Evolutionary conservation across 2,329 filamentous ascomycete species (phyloP).

Genomic region (Periconia macrospinosa): DNA sequence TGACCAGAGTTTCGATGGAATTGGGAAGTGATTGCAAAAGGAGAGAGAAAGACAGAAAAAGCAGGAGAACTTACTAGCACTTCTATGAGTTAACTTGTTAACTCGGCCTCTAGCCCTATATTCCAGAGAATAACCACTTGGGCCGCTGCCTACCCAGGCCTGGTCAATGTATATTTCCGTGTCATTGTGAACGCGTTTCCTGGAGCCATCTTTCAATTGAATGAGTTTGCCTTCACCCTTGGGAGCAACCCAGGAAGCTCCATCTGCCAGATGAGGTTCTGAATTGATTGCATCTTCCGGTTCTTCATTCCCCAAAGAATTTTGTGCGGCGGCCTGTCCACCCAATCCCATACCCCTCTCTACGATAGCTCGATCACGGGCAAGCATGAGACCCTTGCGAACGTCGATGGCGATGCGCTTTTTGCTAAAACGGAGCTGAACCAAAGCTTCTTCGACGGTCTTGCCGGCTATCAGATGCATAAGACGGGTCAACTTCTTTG

Average conservation of each 20-base stretch:
- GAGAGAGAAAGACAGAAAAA: background rate
- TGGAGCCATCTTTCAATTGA: constrained; percentile 73
- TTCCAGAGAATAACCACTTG: constrained; percentile 55
- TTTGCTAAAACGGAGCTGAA: constrained; percentile 93
- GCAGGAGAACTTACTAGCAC: constrained; percentile 66
- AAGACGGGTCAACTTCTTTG: constrained; percentile 89
- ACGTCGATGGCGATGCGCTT: constrained; percentile 89
- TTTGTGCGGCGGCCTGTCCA: constrained; percentile 16
- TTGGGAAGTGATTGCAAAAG: background rate
- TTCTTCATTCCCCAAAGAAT: constrained; percentile 14
- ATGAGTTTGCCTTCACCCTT: constrained; percentile 58
- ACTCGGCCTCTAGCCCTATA: constrained; percentile 76
- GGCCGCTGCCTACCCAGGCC: constrained; percentile 85
- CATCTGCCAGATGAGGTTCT: constrained; percentile 8
- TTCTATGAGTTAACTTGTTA: constrained; percentile 68
- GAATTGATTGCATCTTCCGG: constrained; percentile 5
- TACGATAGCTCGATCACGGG: constrained; percentile 78
- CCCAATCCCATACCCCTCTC: constrained; percentile 81
- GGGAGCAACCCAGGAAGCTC: constrained; percentile 12
- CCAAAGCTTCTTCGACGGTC: constrained; percentile 87
- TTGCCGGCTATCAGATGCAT: constrained; percentile 90
- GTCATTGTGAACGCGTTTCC: constrained; percentile 70
- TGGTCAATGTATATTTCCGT: constrained; percentile 88
- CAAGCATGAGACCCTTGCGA: constrained; percentile 75
- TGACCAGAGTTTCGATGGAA: background rate